Evolutionary conservation across 495 filamentous ascomycete species (phyloP).

Genomic region (Diplogelasinospora grovesii): DNA sequence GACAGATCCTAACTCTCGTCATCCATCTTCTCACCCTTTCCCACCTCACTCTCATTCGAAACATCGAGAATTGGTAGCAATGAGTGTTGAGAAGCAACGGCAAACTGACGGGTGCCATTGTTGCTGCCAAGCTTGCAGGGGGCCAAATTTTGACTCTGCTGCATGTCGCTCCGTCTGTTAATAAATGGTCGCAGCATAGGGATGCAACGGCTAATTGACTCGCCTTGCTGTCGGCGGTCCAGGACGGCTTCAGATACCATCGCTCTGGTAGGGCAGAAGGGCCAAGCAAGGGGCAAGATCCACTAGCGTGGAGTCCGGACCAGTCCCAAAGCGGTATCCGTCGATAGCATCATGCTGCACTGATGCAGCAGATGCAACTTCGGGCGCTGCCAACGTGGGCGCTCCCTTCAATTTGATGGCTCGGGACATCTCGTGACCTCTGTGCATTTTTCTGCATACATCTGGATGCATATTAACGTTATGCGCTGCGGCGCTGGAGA

Average conservation of each 20-base stretch:
- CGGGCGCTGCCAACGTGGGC: background rate
- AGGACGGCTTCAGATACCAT: constrained; percentile 3
- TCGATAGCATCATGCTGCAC: background rate
- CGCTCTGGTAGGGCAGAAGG: constrained; percentile 5
- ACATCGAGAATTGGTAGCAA: too few relatives aligned
- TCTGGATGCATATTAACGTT: constrained; percentile 1
- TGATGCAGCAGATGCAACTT: background rate
- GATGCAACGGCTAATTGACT: constrained; percentile 16
- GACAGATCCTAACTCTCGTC: too few relatives aligned
- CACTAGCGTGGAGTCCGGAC: background rate
- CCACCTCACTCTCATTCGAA: too few relatives aligned
- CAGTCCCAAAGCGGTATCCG: background rate
- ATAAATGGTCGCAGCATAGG: constrained; percentile 7
- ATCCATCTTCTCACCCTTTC: too few relatives aligned
- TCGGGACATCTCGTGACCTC: background rate
- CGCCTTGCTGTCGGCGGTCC: background rate
- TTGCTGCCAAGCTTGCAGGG: constrained; percentile 12
- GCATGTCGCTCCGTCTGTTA: constrained; percentile 10
- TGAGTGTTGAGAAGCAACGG: too few relatives aligned
- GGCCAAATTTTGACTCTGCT: background rate
- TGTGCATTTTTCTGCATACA: background rate
- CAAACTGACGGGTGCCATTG: constrained; percentile 11
- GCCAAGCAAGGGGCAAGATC: background rate
- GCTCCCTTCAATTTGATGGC: constrained; percentile 6
- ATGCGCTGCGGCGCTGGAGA: too few relatives aligned